Evolutionary conservation across 2,329 filamentous ascomycete species (phyloP).

Genomic region (Xylariaceae sp.): DNA sequence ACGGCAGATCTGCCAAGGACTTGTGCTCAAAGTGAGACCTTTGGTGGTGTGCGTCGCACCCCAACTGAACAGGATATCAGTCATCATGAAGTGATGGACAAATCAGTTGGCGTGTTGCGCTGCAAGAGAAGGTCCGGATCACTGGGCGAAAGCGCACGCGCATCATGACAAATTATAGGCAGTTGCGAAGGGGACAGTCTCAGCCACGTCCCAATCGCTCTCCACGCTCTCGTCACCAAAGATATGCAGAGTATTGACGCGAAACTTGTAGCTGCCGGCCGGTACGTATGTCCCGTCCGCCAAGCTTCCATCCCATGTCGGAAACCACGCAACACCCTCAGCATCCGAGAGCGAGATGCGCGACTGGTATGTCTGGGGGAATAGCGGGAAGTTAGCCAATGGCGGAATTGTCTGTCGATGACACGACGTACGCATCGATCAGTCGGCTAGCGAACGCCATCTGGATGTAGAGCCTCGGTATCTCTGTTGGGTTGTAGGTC

Average conservation of each 20-base stretch:
- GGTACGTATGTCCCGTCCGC: background rate
- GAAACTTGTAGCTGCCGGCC: background rate
- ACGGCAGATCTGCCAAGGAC: no score
- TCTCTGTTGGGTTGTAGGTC: background rate
- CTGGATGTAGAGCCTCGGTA: background rate
- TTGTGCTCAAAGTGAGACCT: no score
- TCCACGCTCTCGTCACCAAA: background rate
- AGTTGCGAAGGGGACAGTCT: background rate
- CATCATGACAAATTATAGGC: background rate
- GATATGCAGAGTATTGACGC: background rate
- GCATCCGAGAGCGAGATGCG: background rate
- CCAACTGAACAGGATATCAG: no score
- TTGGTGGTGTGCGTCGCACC: no score
- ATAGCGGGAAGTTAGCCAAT: background rate
- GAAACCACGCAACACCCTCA: background rate
- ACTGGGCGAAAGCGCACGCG: background rate
- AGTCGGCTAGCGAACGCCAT: background rate
- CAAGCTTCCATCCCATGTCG: background rate
- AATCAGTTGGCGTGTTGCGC: no score
- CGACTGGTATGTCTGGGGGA: no score
- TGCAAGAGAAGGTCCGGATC: no score
- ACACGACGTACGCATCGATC: background rate
- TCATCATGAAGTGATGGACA: no score
- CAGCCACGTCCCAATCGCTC: background rate
- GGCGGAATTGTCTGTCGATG: background rate